These are phyloP conservation scores for Leccinum fibrillosum DNA, from an alignment of 768 basidiomycete species.

Conservation along the genomic window DNA sequence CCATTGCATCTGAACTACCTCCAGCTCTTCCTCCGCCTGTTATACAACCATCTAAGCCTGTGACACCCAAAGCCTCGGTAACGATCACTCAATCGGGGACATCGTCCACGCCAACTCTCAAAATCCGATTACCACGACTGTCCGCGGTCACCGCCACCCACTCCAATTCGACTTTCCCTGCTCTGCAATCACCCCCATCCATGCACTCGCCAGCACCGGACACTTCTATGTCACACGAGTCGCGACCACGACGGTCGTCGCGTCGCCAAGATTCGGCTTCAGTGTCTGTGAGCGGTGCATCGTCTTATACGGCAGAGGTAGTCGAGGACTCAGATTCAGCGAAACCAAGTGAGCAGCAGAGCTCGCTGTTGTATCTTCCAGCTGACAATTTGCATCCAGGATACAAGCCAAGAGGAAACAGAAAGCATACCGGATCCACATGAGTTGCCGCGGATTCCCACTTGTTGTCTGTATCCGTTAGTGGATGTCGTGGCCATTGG, in stretches of 20 bases:
- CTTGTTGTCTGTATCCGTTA: background rate
- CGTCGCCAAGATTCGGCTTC: conserved; percentile 30
- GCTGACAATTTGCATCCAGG: conserved; percentile 12
- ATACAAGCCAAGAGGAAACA: conserved; percentile 23
- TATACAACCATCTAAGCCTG: conserved; percentile 22
- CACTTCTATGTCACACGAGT: conserved; percentile 16
- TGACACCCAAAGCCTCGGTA: conserved; percentile 33
- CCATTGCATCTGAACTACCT: conserved; percentile 11
- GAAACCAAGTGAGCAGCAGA: conserved; percentile 28
- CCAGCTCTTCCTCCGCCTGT: conserved; percentile 6
- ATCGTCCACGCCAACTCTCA: conserved; percentile 33
- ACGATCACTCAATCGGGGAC: conserved; percentile 32
- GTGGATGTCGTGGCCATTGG: background rate
- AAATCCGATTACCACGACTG: conserved; percentile 32
- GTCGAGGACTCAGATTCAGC: conserved; percentile 23
- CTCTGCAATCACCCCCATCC: conserved; percentile 21
- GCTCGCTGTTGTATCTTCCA: background rate
- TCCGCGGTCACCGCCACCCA: conserved; percentile 28
- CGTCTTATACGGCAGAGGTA: conserved; percentile 29
- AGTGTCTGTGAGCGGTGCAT: conserved; percentile 30
- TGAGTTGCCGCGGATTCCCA: background rate
- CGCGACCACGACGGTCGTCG: conserved; percentile 26
- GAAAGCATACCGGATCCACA: conserved; percentile 20
- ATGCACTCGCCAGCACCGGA: conserved; percentile 23
- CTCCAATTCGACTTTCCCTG: conserved; percentile 16